Conservation (phyloP, 2,329 filamentous ascomycete species). For the Exophiala aquamarina region DNA sequence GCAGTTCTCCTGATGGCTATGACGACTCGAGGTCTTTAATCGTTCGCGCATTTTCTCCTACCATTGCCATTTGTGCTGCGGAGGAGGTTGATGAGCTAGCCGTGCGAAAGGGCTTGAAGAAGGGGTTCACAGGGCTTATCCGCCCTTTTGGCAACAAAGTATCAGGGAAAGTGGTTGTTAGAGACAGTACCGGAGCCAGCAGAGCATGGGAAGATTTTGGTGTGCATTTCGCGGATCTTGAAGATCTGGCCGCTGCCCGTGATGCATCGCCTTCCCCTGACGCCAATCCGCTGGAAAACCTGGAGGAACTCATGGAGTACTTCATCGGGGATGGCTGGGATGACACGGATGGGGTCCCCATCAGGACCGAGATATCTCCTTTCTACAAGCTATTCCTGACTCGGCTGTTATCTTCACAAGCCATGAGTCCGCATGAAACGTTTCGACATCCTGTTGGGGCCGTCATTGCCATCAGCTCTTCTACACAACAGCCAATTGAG, state of each 20-base stretch:
- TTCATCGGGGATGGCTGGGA: constrained; percentile 22
- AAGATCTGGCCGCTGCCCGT: constrained; percentile 34
- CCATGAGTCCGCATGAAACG: constrained; percentile 82
- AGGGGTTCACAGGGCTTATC: constrained; percentile 80
- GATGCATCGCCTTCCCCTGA: constrained; percentile 8
- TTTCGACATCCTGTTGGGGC: constrained; percentile 93
- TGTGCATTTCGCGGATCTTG: constrained; percentile 77
- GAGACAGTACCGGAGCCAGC: constrained; percentile 85
- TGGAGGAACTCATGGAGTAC: constrained; percentile 29
- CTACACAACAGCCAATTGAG: constrained; percentile 79
- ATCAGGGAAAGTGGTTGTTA: constrained; percentile 81
- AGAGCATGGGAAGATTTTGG: constrained; percentile 86
- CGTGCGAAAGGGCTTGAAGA: constrained; percentile 77
- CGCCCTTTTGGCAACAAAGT: constrained; percentile 88
- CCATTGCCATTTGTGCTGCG: constrained; percentile 84
- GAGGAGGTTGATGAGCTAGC: constrained; percentile 79
- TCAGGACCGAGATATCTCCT: constrained; percentile 57
- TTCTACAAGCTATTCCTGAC: constrained; percentile 86
- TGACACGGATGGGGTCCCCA: constrained; percentile 13
- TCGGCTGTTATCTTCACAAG: constrained; percentile 75
- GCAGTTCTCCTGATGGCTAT: constrained; percentile 52
- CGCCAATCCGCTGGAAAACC: constrained; percentile 16
- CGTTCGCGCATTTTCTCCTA: constrained; percentile 81
- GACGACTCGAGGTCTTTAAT: constrained; percentile 66
- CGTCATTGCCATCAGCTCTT: constrained; percentile 91